Evolutionary conservation across 2,329 filamentous ascomycete genomes (phyloP), one percentile per base, ranked within the genome.

Genomic region (Dothideomycetes sp.): DNA sequence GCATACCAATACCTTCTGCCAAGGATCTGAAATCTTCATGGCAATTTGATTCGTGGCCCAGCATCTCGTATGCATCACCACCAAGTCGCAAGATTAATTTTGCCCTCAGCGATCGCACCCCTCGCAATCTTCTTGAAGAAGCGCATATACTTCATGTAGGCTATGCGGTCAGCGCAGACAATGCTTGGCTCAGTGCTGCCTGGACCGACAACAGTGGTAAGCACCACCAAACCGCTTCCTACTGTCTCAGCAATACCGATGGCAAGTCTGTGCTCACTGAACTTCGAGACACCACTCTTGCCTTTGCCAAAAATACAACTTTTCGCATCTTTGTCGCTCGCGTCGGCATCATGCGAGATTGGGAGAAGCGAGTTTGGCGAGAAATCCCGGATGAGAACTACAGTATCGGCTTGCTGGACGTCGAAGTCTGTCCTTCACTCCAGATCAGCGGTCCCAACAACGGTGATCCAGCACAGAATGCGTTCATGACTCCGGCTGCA

Each of bases 191-290:
- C 25, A 81, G 80, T 10, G 82, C 78, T 5, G 81, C 82, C 1
- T 93, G 85, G 85, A 84, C 80, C 1, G 84, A 93, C 54, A 84
- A 78, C 49, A 74, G 74, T 18, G 85, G 85, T 2, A 76, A 74
- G 45, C 76, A 82, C 46, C 82, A 88, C 56, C 76, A 79, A 49
- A 83, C 74, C 12, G 74, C 78, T 1, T 81, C 82, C 0, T 89
- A 87, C 58, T 84, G 81, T 51, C 64, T 89, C 3, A 56, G 31
- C 68, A 76, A 12, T 67, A 79, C 46, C 4, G 43, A 45, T 24
- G 32, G 29, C 22, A 34, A 33, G 12, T 20, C 27, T 6, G 30
- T 48, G 1, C 37, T 48, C 15, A 33, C 15, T 8, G 43, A 43
- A 25, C 82, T 91, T 3, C 89, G 84, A 83, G 73, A 78, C 41